Evolutionary conservation across 192 early-diverging fungal species (phyloP), one percentile per base, ranked within the genome.

Genomic region (Backusella luteola): DNA sequence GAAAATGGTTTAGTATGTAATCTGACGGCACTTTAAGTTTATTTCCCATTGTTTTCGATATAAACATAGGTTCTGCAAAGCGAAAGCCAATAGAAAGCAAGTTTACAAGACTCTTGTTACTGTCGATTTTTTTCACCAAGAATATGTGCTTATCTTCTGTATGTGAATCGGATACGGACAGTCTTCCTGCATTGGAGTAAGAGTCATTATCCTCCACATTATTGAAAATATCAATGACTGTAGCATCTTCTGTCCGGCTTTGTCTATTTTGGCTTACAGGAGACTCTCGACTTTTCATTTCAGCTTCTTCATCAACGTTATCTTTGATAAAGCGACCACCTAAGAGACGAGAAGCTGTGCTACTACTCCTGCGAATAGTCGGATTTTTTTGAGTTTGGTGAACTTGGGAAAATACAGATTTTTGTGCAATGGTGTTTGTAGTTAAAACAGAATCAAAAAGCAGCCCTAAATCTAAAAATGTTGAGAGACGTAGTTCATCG

Each of bases 11-110:
- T 19, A 74, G 42, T 77, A 85, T 79, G 3, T 77, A 59, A 36
- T 82, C 80, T 3, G 39, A 67, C 23, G 72, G 69, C 9, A 83
- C 74, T 4, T 73, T 53, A 4, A 85, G 69, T 17, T 76, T 71
- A 4, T 75, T 17, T 17, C 76, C 81, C 81, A 85, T 85, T n/a
- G 69, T 59, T 26, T 73, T 70, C 0, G 84, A 74, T 14, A 85
- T 82, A 39, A 76, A 76, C 15, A 26, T 23, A 19, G 84, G 79
- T 7, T 78, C 76, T 21, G 77, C 73, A 69, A 85, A 85, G 35
- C 79, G 79, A 67, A 71, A 83, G 6, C 84, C 84, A 34, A 73
- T 72, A n/a, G 71, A 66, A 12, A 75, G 49, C 32, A 83, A 75
- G 26, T 76, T 66, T 3, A 81, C 52, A 1, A 68, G 36, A 11